phyloP scores from a whole-genome alignment of 1,284 basidiomycete species.

The Moesziomyces antarcticus region DNA sequence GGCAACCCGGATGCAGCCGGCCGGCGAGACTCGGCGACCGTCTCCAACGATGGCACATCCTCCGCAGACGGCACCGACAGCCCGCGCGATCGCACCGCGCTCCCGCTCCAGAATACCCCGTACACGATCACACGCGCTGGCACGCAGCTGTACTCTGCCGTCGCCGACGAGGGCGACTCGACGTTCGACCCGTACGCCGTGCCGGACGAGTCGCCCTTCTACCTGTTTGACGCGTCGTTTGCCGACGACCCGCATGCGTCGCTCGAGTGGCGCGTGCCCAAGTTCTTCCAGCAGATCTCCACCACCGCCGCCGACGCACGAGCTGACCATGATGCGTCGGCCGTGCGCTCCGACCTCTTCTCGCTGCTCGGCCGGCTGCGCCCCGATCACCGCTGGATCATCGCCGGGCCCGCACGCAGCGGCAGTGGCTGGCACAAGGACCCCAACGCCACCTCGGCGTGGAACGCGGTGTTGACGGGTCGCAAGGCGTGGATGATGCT shows the following conservation, averaged over 20 bases:
- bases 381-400: slow-evolving; percentile 64
- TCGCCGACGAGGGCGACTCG: slow-evolving; percentile 30
- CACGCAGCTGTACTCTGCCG: slow-evolving; percentile 19
- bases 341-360: slow-evolving; percentile 58
- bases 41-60: slow-evolving; percentile 9
- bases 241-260: slow-evolving; percentile 50
- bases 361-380: slow-evolving; percentile 51
- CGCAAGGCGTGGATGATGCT: slow-evolving; percentile 70
- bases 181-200: slow-evolving; percentile 51
- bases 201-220: slow-evolving; percentile 64
- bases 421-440: slow-evolving; percentile 67
- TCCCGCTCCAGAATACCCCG: slow-evolving; percentile 23
- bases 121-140: slow-evolving; percentile 15
- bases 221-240: slow-evolving; percentile 61
- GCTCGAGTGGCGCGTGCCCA: slow-evolving; percentile 55
- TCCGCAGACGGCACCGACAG: slow-evolving; percentile 19
- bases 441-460: slow-evolving; percentile 69
- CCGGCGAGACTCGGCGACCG: slow-evolving; percentile 2
- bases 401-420: slow-evolving; percentile 58
- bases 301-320: slow-evolving; percentile 20
- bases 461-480: slow-evolving; percentile 70
- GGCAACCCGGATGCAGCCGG: neutral
- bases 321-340: slow-evolving; percentile 29
- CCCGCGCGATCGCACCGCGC: slow-evolving; percentile 22
- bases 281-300: slow-evolving; percentile 48